Evolutionary conservation across 2,329 filamentous ascomycete genomes (phyloP).

Genomic region (Arthrobotrys sinensis): DNA sequence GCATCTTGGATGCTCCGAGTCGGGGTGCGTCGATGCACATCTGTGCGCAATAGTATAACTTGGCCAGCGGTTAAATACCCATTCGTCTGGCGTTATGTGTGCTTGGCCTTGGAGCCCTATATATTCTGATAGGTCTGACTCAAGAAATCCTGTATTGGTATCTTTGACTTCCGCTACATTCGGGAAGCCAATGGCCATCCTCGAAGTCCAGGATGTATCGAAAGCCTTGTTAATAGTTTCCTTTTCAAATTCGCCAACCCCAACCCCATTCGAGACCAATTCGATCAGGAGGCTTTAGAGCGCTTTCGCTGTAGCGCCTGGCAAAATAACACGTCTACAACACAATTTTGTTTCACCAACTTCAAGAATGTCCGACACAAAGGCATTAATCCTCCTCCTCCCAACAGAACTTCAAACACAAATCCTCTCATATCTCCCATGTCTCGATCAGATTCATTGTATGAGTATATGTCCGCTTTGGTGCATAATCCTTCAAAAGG

Average conservation of each 20-base stretch:
- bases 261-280: neutral
- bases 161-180: no score
- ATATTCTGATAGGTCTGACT: no score
- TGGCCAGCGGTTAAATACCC: no score
- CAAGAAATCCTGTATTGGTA: neutral
- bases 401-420: conserved; percentile 15
- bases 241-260: neutral
- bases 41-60: no score
- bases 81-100: no score
- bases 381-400: neutral
- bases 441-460: conserved; percentile 6
- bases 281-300: no score
- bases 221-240: no score
- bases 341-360: neutral
- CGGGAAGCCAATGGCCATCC: no score
- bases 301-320: neutral
- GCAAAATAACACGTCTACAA: conserved; percentile 26
- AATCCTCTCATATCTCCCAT: conserved; percentile 25
- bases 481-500: conserved; percentile 4
- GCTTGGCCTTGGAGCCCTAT: no score
- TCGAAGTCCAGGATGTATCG: no score
- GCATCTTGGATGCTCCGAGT: neutral
- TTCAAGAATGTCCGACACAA: neutral
- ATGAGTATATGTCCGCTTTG: conserved; percentile 1
- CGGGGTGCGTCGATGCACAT: neutral